These are phyloP conservation scores for Anisodus tanguticus DNA, from an alignment of 257 asterid genomes.

Conservation along the genomic window DNA sequence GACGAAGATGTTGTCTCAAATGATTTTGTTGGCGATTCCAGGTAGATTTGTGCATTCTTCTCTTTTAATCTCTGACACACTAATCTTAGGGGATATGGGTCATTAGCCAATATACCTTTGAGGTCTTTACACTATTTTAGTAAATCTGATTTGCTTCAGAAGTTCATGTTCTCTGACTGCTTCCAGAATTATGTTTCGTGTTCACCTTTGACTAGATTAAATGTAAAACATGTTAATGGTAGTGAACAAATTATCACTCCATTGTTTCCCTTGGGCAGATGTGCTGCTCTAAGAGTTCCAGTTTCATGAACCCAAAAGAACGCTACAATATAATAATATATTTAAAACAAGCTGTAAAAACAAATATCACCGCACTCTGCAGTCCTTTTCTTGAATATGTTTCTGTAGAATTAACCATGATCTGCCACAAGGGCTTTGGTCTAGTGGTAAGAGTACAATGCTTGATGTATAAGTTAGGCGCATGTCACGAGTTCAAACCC, in stretches of 20 bases:
- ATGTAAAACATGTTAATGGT: background rate
- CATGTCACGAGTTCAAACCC: background rate
- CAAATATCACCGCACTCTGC: background rate
- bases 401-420: background rate
- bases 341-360: background rate
- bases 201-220: background rate
- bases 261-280: background rate
- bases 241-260: background rate
- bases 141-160: background rate
- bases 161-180: background rate
- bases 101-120: background rate
- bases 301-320: background rate
- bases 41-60: slow-evolving; percentile 50
- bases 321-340: background rate
- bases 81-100: background rate
- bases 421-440: background rate
- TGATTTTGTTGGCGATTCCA: slow-evolving; percentile 92
- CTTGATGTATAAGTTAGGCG: background rate
- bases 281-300: slow-evolving; percentile 6
- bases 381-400: background rate
- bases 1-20: slow-evolving; percentile 98
- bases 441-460: background rate
- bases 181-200: background rate
- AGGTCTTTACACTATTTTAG: background rate
- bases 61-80: background rate